phyloP scores from a whole-genome alignment of 257 asterid species.

The Solanum verrucosum region DNA sequence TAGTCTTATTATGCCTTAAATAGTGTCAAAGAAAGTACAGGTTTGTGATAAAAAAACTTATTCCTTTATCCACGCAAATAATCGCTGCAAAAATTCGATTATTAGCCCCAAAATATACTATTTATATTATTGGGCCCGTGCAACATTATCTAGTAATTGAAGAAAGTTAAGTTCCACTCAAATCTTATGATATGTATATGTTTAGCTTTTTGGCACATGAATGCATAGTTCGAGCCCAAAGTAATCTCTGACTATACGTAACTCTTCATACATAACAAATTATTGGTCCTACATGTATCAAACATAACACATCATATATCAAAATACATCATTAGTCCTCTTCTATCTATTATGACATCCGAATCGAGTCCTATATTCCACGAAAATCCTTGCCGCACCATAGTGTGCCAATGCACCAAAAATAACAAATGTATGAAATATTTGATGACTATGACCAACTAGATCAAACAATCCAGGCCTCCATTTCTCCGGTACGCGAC shows the following conservation, averaged over 20 bases:
- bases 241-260: neutral
- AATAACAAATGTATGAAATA: slow-evolving; percentile 5
- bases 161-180: neutral
- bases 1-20: too few species aligned
- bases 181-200: neutral
- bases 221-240: neutral
- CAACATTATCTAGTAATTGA: too few species aligned
- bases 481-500: slow-evolving; percentile 82
- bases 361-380: neutral
- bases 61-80: too few species aligned
- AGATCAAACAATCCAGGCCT: slow-evolving; percentile 84
- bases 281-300: neutral
- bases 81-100: too few species aligned
- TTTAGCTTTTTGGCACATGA: too few species aligned
- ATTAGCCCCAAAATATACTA: too few species aligned
- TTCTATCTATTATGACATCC: neutral
- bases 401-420: slow-evolving; percentile 10
- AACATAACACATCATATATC: neutral
- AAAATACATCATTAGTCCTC: neutral
- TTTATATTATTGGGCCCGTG: too few species aligned
- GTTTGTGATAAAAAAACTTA: too few species aligned
- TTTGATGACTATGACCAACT: slow-evolving; percentile 90
- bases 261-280: neutral
- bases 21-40: too few species aligned
- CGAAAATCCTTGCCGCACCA: slow-evolving; percentile 6